Evolutionary conservation across 257 asterid species (phyloP), one percentile per base, ranked within the genome.

Genomic region (Rehmannia glutinosa): DNA sequence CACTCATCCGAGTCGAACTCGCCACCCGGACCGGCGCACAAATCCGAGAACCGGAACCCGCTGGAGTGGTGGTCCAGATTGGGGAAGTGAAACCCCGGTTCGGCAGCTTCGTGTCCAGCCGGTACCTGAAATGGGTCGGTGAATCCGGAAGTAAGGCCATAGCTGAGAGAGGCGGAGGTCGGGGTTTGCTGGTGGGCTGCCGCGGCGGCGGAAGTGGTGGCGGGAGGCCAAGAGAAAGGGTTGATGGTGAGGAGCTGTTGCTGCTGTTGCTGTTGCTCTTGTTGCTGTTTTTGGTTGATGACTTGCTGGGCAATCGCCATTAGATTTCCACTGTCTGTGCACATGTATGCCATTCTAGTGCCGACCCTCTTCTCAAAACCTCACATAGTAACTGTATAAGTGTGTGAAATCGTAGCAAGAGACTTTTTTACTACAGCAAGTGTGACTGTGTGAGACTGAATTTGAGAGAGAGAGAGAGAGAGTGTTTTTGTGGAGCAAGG

Each of bases 231-330:
- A n/a, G n/a, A 84, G 64, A 91, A 86, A 0, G 96, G 89, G 64
- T 84, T 84, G 4, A 81, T 36, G 11, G 88, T 80, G 68, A 79
- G 71, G 24, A 75, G 80, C 20, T 82, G 91, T 0, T 84, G 88
- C 3, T 90, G 90, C 8, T 83, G 87, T 1, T 91, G 96, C 36
- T 86, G 90, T 49, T 90, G 87, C 61, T 92, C 92, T 53, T 92
- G 97, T 32, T 94, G 94, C 75, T 94, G 95, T 83, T 94, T 94
- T 70, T 92, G 98, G 70, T 92, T 72, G 59, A 94, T 94, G 5
- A 94, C 95, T 77, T 94, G 99, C 72, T 94, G 95, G 8, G 99
- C 99, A 39, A 94, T 87, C 47, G 99, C 99, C 99, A 94, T 94
- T 75, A 94, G 85, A 74, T 94, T 94, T 50, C 99, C 99, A 64